Percentiles rank a stretch among this genome's conserved stretches.
These are phyloP conservation scores for Brassica balearica DNA, from an alignment of 441 rosid genomes.

Conservation along the genomic window DNA sequence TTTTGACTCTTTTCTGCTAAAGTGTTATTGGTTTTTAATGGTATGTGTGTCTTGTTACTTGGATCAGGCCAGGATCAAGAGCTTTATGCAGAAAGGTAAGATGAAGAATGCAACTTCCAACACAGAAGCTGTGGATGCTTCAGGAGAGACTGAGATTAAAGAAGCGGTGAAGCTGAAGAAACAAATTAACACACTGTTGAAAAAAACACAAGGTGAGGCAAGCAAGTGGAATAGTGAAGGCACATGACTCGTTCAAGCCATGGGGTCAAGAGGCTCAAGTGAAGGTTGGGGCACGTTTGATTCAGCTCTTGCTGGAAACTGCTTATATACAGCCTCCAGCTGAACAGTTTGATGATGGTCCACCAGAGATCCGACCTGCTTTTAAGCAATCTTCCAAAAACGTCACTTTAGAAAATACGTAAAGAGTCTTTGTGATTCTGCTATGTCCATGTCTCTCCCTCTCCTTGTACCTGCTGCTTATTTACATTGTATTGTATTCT, in stretches of 20 bases:
- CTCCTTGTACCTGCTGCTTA: background rate
- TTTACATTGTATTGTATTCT: slow-evolving; percentile 31
- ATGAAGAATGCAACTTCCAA: slow-evolving; percentile 46
- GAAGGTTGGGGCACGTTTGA: slow-evolving; percentile 89
- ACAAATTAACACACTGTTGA: slow-evolving; percentile 61
- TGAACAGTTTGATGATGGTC: slow-evolving; percentile 71
- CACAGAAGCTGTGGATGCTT: slow-evolving; percentile 45
- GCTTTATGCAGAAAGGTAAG: slow-evolving; percentile 73
- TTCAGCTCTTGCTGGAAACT: slow-evolving; percentile 80
- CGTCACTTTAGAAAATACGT: slow-evolving; percentile 67
- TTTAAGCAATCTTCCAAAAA: slow-evolving; percentile 70
- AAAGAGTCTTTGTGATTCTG: slow-evolving; percentile 40
- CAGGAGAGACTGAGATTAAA: slow-evolving; percentile 45
- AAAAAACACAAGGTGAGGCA: slow-evolving; percentile 66
- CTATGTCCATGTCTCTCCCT: slow-evolving; percentile 22
- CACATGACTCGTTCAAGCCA: slow-evolving; percentile 60
- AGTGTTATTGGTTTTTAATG: slow-evolving; percentile 30
- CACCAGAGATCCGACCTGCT: slow-evolving; percentile 92
- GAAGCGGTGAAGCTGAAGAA: slow-evolving; percentile 66
- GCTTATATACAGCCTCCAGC: slow-evolving; percentile 88
- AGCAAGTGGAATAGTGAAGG: slow-evolving; percentile 65
- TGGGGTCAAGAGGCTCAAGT: slow-evolving; percentile 96
- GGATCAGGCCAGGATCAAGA: slow-evolving; percentile 74
- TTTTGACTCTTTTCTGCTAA: slow-evolving; percentile 9
- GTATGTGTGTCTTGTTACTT: slow-evolving; percentile 29